Percentiles rank a stretch among this genome's conserved stretches.
Conservation (phyloP, 2,329 filamentous ascomycete genomes). For the Magnaporthiopsis incrustans region DNA sequence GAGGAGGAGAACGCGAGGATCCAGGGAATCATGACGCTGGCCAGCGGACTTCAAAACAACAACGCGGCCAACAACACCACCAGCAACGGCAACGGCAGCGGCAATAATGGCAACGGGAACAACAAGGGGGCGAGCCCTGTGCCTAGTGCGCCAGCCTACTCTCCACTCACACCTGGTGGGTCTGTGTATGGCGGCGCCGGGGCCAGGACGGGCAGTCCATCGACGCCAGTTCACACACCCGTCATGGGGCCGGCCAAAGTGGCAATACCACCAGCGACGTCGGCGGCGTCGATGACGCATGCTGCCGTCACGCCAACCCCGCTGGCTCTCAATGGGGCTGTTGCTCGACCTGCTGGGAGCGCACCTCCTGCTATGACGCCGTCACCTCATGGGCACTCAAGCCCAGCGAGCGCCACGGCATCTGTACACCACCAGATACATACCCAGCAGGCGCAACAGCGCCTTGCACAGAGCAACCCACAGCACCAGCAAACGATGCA, state of each 20-base stretch:
- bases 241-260: slow-evolving; percentile 5
- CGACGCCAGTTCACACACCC: slow-evolving; percentile 3
- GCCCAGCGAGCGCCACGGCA: slow-evolving; percentile 2
- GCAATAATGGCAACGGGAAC: background rate
- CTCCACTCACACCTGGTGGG: slow-evolving; percentile 7
- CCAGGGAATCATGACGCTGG: slow-evolving; percentile 52
- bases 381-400: background rate
- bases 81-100: background rate
- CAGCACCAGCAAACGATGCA: background rate
- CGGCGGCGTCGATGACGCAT: background rate
- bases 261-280: slow-evolving; percentile 1
- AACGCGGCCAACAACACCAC: slow-evolving; percentile 8
- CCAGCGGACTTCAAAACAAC: slow-evolving; percentile 41
- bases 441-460: background rate
- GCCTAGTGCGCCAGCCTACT: slow-evolving; percentile 1
- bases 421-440: slow-evolving; percentile 3
- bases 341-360: background rate
- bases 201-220: slow-evolving; percentile 7
- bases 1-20: slow-evolving; percentile 52
- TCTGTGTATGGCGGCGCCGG: slow-evolving; percentile 1
- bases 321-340: background rate
- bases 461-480: background rate
- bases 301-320: background rate
- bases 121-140: background rate
- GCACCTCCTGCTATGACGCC: background rate